A percentile compares a stretch with the other conserved stretches of the same genome.
phyloP scores from a whole-genome alignment of 139 green algal species.

The Tetratostichococcus sp. region DNA sequence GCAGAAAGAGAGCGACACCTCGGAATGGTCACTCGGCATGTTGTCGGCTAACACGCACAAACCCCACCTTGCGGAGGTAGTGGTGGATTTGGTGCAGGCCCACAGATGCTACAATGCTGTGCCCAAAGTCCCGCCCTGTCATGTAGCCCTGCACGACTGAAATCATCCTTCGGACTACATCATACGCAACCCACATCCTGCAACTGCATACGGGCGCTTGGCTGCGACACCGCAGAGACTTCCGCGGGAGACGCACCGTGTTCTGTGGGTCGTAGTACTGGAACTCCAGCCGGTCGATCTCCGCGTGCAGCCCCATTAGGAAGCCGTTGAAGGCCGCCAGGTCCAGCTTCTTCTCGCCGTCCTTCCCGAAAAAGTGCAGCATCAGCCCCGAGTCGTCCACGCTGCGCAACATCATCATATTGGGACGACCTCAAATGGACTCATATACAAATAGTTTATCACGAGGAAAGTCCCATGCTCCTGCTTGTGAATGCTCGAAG shows the following conservation, averaged over 20 bases:
- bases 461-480: too few species aligned
- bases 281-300: slow-evolving; percentile 72
- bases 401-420: slow-evolving; percentile 15
- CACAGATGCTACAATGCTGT: slow-evolving; percentile 22
- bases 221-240: too few species aligned
- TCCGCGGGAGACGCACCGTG: slow-evolving; percentile 1
- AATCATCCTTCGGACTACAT: too few species aligned
- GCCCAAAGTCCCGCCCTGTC: slow-evolving; percentile 31
- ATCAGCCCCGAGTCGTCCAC: slow-evolving; percentile 24
- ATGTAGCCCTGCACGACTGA: slow-evolving; percentile 30
- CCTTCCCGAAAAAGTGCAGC: slow-evolving; percentile 53
- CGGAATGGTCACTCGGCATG: too few species aligned
- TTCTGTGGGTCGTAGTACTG: slow-evolving; percentile 53
- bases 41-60: too few species aligned
- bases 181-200: too few species aligned
- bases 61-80: slow-evolving; percentile 29
- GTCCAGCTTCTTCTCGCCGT: slow-evolving; percentile 41
- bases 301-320: slow-evolving; percentile 45
- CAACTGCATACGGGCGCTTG: too few species aligned
- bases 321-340: slow-evolving; percentile 57
- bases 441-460: too few species aligned
- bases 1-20: too few species aligned
- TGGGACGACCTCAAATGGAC: too few species aligned
- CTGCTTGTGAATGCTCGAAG: too few species aligned
- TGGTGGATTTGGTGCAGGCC: slow-evolving; percentile 23